A percentile compares a stretch with the other conserved stretches of the same genome.
These are phyloP conservation scores for Allodekkera sacchari DNA, from an alignment of 805 yeast genomes.

Conservation along the genomic window DNA sequence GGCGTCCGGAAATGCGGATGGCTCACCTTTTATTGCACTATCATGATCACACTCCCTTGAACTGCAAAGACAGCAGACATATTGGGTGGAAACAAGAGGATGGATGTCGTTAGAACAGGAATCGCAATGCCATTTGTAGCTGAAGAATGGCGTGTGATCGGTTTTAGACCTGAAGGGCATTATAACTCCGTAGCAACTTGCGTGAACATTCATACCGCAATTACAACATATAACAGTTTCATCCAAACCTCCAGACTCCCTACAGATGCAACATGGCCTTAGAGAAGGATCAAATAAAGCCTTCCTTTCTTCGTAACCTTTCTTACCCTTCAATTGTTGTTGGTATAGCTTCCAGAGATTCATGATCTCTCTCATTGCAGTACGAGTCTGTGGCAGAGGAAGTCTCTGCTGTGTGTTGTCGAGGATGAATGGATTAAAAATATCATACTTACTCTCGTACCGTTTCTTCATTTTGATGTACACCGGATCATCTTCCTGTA, in stretches of 20 bases:
- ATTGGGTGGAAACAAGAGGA: constrained; percentile 48
- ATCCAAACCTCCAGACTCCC: constrained; percentile 23
- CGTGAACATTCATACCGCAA: constrained; percentile 68
- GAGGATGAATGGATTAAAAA: constrained; percentile 14
- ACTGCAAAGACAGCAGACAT: constrained; percentile 60
- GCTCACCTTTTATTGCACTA: constrained; percentile 33
- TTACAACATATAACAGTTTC: constrained; percentile 46
- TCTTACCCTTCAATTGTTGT: constrained; percentile 7
- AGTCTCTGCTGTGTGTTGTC: constrained; percentile 6
- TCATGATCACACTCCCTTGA: constrained; percentile 43
- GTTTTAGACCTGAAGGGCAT: constrained; percentile 6
- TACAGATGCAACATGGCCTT: constrained; percentile 53
- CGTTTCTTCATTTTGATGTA: constrained; percentile 10
- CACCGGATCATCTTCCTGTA: background rate
- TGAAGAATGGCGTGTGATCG: constrained; percentile 4
- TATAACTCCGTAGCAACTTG: constrained; percentile 55
- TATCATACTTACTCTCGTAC: constrained; percentile 18
- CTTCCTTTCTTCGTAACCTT: constrained; percentile 1
- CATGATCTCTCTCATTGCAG: constrained; percentile 14
- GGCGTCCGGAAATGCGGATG: constrained; percentile 46
- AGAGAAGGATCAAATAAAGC: constrained; percentile 18
- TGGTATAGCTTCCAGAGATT: constrained; percentile 13
- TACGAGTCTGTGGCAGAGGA: constrained; percentile 14
- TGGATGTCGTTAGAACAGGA: constrained; percentile 63
- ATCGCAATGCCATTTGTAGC: constrained; percentile 69